phyloP scores from a whole-genome alignment of 177 flowering plant species.

The Vitis hybrid region DNA sequence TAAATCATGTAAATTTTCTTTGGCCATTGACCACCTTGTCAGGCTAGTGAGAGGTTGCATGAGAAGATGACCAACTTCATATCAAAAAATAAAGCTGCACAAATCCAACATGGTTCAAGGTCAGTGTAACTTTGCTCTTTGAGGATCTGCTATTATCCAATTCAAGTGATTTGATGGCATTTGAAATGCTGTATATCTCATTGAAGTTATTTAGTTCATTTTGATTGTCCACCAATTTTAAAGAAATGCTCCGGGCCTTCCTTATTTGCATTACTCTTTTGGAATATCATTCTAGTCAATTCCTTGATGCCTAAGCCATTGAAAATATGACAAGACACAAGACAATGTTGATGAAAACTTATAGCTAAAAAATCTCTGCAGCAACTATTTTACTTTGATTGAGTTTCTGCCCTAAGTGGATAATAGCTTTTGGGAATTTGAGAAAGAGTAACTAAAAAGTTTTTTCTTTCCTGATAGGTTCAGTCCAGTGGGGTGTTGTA shows the following conservation, averaged over 20 bases:
- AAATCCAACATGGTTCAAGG: conserved; percentile 88
- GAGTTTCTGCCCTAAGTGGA: background rate
- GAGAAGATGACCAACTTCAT: conserved; percentile 92
- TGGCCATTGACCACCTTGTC: conserved; percentile 28
- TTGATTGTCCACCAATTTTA: no score
- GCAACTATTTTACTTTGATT: background rate
- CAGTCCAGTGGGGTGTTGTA: no score
- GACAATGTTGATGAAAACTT: background rate
- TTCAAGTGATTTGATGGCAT: no score
- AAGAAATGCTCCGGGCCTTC: no score
- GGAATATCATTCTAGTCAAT: no score
- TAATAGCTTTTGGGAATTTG: no score
- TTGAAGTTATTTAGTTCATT: no score
- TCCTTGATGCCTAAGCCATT: background rate
- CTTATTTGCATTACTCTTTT: no score
- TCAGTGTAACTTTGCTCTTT: conserved; percentile 21
- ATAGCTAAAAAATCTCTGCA: background rate
- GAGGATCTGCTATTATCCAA: background rate
- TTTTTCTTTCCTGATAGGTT: no score
- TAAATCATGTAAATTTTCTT: background rate
- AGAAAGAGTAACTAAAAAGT: no score
- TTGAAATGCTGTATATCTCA: no score
- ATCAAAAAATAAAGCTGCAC: conserved; percentile 96
- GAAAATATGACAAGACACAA: background rate
- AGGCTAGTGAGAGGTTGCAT: conserved; percentile 95